phyloP scores from a whole-genome alignment of 768 basidiomycete genomes.

The Calocybe indica region DNA sequence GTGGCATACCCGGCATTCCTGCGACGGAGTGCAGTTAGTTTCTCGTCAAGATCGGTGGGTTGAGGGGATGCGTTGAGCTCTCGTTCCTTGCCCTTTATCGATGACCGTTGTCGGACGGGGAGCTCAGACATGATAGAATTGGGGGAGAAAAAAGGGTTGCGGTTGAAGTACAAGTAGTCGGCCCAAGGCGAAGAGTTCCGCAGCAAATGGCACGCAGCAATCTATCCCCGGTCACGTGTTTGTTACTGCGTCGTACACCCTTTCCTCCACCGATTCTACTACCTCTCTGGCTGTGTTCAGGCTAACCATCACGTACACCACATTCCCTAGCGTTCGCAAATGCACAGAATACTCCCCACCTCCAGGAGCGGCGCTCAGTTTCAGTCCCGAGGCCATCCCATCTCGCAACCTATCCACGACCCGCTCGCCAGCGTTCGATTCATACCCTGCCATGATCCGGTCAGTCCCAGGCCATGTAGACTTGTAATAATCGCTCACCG shows the following conservation, averaged over 20 bases:
- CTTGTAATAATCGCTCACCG: conserved; percentile 35
- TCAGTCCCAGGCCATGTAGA: neutral
- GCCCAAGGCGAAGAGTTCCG: neutral
- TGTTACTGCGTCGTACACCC: conserved; percentile 39
- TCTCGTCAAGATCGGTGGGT: conserved; percentile 48
- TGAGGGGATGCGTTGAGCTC: conserved; percentile 17
- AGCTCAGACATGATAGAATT: conserved; percentile 18
- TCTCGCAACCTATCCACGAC: no score
- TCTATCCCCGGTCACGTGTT: neutral
- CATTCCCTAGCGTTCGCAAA: conserved; percentile 83
- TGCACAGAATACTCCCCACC: conserved; percentile 67
- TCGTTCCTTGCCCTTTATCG: conserved; percentile 29
- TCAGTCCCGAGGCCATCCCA: no score
- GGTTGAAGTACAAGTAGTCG: neutral
- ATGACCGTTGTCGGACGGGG: conserved; percentile 23
- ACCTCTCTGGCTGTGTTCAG: conserved; percentile 59
- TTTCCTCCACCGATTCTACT: conserved; percentile 57
- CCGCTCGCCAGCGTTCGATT: conserved; percentile 59
- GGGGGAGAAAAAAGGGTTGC: no score
- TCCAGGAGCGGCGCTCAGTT: conserved; percentile 31
- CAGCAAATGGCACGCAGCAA: neutral
- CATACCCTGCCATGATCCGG: conserved; percentile 35
- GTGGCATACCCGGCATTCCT: conserved; percentile 50
- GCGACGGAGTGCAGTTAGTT: conserved; percentile 62
- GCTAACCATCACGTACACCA: conserved; percentile 91